Evolutionary conservation across 2,329 filamentous ascomycete species (phyloP), one percentile per base, ranked within the genome.

Genomic region (Kalmusia sp.): DNA sequence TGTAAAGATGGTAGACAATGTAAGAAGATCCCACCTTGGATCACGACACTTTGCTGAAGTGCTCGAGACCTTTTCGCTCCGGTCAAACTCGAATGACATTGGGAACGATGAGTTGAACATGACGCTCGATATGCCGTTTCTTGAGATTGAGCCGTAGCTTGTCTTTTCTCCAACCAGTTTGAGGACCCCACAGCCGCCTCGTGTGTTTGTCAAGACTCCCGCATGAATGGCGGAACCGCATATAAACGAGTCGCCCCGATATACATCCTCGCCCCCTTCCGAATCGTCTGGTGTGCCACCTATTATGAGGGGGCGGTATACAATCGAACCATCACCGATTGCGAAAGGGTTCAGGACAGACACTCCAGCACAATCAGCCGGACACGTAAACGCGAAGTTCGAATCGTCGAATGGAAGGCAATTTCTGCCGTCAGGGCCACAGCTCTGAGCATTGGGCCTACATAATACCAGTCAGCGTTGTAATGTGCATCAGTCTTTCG

Each of bases 251-350:
- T 75, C 72, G 12, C 68, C 72, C 7, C 72, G 68, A 33, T 75
- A 75, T 12, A 68, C 52, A 3, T 41, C 40, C 12, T 62, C 53
- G 19, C 59, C 43, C 15, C 44, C 57, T 30, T 56, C 56, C 2
- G 56, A 40, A 14, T 31, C 43, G 11, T 72, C 62, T n/a, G 57
- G 27, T 2, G 78, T 73, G 2, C 88, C 88, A n/a, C 89, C 89
- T 22, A 92, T 79, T 2, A 92, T 82, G n/a, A 91, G 70, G 1
- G 86, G 78, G 21, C 75, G 76, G 67, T 91, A 91, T 39, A 83
- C 78, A 45, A 90, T 77, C 59, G 88, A 84, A 62, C 87, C 81
- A 43, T 80, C 79, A 12, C 83, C 83, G 39, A 85, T 79, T 11
- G 77, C 73, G 55, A 79, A 76, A 22, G 82, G 80, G 35, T 83